Conservation (phyloP, 345 rosid species). For the Pugionium cornutum region DNA sequence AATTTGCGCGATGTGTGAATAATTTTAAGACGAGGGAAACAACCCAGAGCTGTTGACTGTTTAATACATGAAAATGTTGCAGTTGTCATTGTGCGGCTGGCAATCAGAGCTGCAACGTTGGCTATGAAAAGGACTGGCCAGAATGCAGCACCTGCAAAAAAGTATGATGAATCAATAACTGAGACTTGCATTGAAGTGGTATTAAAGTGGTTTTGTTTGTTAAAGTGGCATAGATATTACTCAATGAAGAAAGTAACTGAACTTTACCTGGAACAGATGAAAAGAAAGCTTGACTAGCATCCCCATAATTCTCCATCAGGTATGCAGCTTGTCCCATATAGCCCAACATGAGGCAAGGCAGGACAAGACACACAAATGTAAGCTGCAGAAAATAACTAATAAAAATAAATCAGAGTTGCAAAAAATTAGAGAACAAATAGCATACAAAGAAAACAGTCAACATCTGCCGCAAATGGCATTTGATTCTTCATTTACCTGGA, state of each 20-base stretch:
- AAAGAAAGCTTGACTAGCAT: conserved; percentile 73
- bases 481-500: conserved; percentile 67
- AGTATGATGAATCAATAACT: conserved; percentile 21
- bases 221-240: conserved; percentile 24
- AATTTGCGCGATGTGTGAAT: conserved; percentile 97
- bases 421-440: conserved; percentile 24
- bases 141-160: conserved; percentile 68
- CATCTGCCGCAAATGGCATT: conserved; percentile 30
- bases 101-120: conserved; percentile 90
- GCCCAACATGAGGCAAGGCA: conserved; percentile 95
- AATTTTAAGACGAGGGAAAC: conserved; percentile 97
- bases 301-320: conserved; percentile 63
- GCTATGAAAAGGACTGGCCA: conserved; percentile 91
- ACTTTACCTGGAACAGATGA: conserved; percentile 88
- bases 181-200: neutral
- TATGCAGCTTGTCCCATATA: conserved; percentile 99
- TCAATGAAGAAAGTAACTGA: conserved; percentile 18
- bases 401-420: conserved; percentile 41
- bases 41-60: conserved; percentile 94
- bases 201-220: conserved; percentile 16
- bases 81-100: conserved; percentile 98
- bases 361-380: conserved; percentile 88
- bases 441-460: conserved; percentile 17
- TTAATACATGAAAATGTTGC: conserved; percentile 99
- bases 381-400: conserved; percentile 78